These are phyloP conservation scores for Fusarium secorum DNA, from an alignment of 2,329 filamentous ascomycete species.

Conservation along the genomic window DNA sequence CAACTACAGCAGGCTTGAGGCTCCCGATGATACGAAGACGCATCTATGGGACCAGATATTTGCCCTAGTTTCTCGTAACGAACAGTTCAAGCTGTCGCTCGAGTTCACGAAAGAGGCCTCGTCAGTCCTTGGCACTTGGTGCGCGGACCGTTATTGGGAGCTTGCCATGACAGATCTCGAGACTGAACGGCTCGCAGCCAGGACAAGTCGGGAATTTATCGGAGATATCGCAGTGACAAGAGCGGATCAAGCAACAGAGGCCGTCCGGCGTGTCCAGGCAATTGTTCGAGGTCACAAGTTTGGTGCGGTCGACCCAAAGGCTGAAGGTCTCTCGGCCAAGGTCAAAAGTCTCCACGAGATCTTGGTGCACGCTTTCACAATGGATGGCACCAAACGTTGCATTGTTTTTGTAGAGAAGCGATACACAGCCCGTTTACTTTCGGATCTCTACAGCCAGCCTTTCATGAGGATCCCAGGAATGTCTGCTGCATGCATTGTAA, in stretches of 20 bases:
- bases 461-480: conserved; percentile 66
- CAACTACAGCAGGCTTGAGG: conserved; percentile 54
- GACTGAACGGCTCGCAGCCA: conserved; percentile 66
- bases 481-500: conserved; percentile 68
- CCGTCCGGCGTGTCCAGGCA: conserved; percentile 65
- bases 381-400: conserved; percentile 62
- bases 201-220: conserved; percentile 53
- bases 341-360: conserved; percentile 68
- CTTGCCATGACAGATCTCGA: conserved; percentile 71
- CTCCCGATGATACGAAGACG: conserved; percentile 64
- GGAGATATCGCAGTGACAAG: conserved; percentile 23
- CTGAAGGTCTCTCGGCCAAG: conserved; percentile 72
- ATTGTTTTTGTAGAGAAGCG: conserved; percentile 88
- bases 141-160: conserved; percentile 82
- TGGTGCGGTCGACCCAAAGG: conserved; percentile 41
- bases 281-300: conserved; percentile 64
- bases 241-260: conserved; percentile 58
- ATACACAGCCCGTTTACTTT: conserved; percentile 77
- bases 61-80: conserved; percentile 50
- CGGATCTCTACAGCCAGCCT: conserved; percentile 68
- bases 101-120: conserved; percentile 66
- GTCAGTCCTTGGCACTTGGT: conserved; percentile 80
- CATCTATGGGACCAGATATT: conserved; percentile 67
- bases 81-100: conserved; percentile 64
- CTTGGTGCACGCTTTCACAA: conserved; percentile 70